Base-by-base conservation (phyloP, 73 alveolate genomes). In the Paraurostyla sp. region DNA sequence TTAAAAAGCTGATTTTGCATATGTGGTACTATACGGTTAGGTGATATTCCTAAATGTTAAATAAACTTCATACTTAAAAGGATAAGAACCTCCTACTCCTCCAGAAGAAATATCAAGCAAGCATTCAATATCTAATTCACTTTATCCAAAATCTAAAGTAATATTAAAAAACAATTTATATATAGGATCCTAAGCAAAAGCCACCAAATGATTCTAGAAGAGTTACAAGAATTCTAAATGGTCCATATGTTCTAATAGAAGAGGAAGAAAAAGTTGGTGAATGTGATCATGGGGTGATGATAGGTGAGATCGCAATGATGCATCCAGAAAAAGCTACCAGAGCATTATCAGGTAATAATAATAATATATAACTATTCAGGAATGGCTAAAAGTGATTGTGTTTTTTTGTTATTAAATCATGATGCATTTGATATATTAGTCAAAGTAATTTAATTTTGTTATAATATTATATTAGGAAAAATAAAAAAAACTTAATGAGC, bases 271-370 rank as follows among this genome's bases (percentile, higher is more conserved):
- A 65, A 40, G 46, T 65, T 11, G 56, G 54, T 0, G 82, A 65
- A 40, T 3, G 27, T 6, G 82, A 40, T 7, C 60, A 13, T 11
- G 82, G 82, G 13, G 7, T 30, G 6, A 65, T 65, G 58, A 65
- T 73, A 13, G 86, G 86, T 13, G 86, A 73, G 46, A 73, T 73
- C 7, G 86, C 86, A 11, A 73, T 73, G 86, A 43, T 73, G 65
- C 71, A 73, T 32, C 86, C 86, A 6, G n/a, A n/a, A 49, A 73
- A 73, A 48, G 68, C 86, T 4, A 73, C 65, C 7, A 73, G 86
- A 48, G 86, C 86, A 13, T 35, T 73, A 6, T 73, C 86, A 73
- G 86, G 82, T 52, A 52, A 9, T 6, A 52, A 52, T 52, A 18
- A 9, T 18, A 13, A 4, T 4, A 9, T 11, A 18, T 52, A 6